Evolutionary conservation across 306 rosid species (phyloP).

Genomic region (Medicago arabica): DNA sequence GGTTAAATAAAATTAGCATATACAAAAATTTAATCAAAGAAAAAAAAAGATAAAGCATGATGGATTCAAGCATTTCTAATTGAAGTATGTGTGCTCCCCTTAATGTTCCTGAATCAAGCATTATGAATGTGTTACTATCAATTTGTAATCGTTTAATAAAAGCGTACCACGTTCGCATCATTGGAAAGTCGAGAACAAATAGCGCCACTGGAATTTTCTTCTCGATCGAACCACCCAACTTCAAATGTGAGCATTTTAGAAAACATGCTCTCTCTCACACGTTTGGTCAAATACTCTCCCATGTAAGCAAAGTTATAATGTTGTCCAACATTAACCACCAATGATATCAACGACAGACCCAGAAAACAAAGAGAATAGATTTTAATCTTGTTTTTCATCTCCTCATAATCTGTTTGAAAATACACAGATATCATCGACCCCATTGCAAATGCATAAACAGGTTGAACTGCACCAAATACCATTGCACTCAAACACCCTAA

Average conservation of each 20-base stretch:
- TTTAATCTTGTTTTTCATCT: slow-evolving; percentile 43
- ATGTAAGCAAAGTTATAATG: slow-evolving; percentile 55
- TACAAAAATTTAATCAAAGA: neutral
- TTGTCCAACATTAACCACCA: slow-evolving; percentile 46
- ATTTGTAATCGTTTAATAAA: neutral
- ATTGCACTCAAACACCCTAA: slow-evolving; percentile 50
- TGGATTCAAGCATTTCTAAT: neutral
- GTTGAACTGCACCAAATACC: slow-evolving; percentile 54
- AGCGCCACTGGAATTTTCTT: slow-evolving; percentile 52
- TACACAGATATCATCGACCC: slow-evolving; percentile 48
- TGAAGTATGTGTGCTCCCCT: neutral
- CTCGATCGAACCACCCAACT: slow-evolving; percentile 59
- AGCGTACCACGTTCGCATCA: slow-evolving; percentile 55
- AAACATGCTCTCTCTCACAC: slow-evolving; percentile 54
- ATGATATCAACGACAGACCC: slow-evolving; percentile 39
- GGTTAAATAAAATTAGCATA: neutral
- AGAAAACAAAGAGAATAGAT: slow-evolving; percentile 23
- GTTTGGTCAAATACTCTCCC: slow-evolving; percentile 57
- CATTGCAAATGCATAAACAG: slow-evolving; percentile 36
- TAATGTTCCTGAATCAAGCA: too few relatives aligned
- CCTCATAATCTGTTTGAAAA: slow-evolving; percentile 44
- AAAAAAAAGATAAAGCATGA: slow-evolving; percentile 8
- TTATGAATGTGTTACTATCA: neutral
- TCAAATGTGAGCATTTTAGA: slow-evolving; percentile 59
- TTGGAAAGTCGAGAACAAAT: slow-evolving; percentile 59